A percentile compares a stretch with the other conserved stretches of the same genome.
phyloP scores from a whole-genome alignment of 129 eudicot species.

The Dittrichia graveolens region DNA sequence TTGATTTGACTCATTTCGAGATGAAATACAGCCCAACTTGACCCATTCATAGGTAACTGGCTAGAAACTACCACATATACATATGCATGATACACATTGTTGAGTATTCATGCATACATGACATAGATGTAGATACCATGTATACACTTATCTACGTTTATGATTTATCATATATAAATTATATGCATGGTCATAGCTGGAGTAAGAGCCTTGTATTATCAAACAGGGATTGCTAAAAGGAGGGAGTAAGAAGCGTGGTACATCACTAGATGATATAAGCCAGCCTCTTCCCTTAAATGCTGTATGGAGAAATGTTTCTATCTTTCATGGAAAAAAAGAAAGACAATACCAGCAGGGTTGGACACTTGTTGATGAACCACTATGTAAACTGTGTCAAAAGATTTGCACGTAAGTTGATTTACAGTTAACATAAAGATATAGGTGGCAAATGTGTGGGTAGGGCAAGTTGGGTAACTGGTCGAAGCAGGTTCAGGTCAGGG shows the following conservation, averaged over 20 bases:
- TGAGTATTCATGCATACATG: too few relatives aligned
- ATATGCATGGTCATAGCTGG: conserved; percentile 10
- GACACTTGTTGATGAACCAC: conserved; percentile 74
- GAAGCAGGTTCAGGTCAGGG: neutral
- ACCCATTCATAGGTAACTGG: too few relatives aligned
- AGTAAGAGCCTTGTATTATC: conserved; percentile 7
- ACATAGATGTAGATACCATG: neutral
- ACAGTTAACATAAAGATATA: conserved; percentile 10
- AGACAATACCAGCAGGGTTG: conserved; percentile 69
- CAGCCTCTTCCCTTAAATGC: conserved; percentile 72
- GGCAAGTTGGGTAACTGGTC: neutral
- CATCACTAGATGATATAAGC: conserved; percentile 71
- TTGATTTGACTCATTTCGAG: too few relatives aligned
- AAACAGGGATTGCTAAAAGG: conserved; percentile 87
- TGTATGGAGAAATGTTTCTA: conserved; percentile 57
- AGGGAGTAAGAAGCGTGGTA: conserved; percentile 74
- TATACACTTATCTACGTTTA: neutral
- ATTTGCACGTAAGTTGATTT: conserved; percentile 65
- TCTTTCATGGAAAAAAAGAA: conserved; percentile 54
- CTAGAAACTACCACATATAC: too few relatives aligned
- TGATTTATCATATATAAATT: neutral
- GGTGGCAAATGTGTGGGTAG: conserved; percentile 1
- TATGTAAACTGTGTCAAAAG: conserved; percentile 91
- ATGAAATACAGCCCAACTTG: too few relatives aligned
- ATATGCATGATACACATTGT: too few relatives aligned